Evolutionary conservation across 306 rosid genomes (phyloP), one percentile per base, ranked within the genome.

Genomic region (Glycyrrhiza uralensis): DNA sequence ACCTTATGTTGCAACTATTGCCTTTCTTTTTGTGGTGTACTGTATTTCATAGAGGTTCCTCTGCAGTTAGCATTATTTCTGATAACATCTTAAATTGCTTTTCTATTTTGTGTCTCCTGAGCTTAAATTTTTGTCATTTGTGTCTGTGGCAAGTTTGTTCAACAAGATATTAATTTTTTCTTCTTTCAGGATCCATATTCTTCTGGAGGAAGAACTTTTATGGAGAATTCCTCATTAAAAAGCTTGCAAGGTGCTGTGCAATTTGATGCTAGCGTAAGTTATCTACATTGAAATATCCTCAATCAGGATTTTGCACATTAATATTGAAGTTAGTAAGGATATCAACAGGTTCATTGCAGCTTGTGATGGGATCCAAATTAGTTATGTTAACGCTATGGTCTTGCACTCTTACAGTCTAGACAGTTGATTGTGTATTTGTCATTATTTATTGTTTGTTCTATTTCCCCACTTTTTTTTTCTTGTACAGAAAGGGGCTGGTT

Each of bases 151-250:
- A 49, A 50, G 49, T 29, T 65, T 52, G 56, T 33, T 71, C 32
- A 58, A 51, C 17, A 14, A 60, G 56, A 38, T 32, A 18, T 62
- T 51, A 45, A 45, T 67, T 77, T n/a, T n/a, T n/a, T n/a, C n/a
- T 75, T 74, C 70, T 76, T 81, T 69, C 90, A 90, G 98, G 84
- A 88, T 61, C 96, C 93, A 18, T 58, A 4, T 58, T 72, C 79
- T 69, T 73, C 85, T 74, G 51, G 30, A 63, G 88, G 69, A 44
- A 63, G 69, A 60, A 22, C 71, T 61, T 59, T 33, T 10, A 76
- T 76, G 19, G 42, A 12, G 28, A 80, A 46, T 68, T 68, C 85
- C 64, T 69, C 83, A 58, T 66, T 81, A 2, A 69, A 58, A 81
- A 65, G 67, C 76, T 68, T 55, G 42, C 85, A 35, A 28, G 85